A percentile compares a stretch with the other conserved stretches of the same genome.
These are phyloP conservation scores for Phoma sp. DNA, from an alignment of 2,329 filamentous ascomycete species.

Conservation along the genomic window DNA sequence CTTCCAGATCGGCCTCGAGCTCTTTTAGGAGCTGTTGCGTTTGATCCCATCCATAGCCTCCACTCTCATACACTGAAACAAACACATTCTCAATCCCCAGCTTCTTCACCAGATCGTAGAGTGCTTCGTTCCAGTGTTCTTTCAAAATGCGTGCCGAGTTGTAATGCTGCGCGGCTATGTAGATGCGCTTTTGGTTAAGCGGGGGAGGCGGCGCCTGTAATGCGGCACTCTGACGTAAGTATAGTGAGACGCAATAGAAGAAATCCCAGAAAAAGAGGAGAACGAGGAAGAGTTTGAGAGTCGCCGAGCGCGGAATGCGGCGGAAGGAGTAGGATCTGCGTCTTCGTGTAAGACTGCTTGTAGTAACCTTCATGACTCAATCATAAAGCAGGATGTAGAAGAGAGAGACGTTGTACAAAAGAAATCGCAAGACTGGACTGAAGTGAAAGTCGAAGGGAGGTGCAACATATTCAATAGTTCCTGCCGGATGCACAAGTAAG, in stretches of 20 bases:
- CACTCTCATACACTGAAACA: conserved; percentile 71
- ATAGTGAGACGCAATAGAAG: conserved; percentile 26
- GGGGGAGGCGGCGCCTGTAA: conserved; percentile 19
- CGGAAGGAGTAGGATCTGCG: conserved; percentile 25
- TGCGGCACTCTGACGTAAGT: conserved; percentile 23
- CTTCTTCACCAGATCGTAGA: conserved; percentile 62
- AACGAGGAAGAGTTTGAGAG: conserved; percentile 25
- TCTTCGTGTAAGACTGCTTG: conserved; percentile 19
- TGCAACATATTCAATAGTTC: conserved; percentile 5
- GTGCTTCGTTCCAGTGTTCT: conserved; percentile 66
- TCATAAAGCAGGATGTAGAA: neutral
- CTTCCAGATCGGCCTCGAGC: conserved; percentile 62
- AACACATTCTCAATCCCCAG: conserved; percentile 70
- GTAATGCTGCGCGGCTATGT: conserved; percentile 73
- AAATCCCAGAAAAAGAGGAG: conserved; percentile 31
- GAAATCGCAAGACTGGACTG: neutral
- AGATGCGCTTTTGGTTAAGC: conserved; percentile 54
- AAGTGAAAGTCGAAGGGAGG: neutral
- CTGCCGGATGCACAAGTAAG: neutral
- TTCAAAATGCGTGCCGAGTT: conserved; percentile 68
- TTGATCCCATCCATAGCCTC: conserved; percentile 65
- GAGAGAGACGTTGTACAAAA: conserved; percentile 2
- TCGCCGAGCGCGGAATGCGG: conserved; percentile 26
- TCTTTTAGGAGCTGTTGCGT: conserved; percentile 66
- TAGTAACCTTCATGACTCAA: conserved; percentile 8